Evolutionary conservation across 345 rosid species (phyloP).

Genomic region (Anacardium occidentale): DNA sequence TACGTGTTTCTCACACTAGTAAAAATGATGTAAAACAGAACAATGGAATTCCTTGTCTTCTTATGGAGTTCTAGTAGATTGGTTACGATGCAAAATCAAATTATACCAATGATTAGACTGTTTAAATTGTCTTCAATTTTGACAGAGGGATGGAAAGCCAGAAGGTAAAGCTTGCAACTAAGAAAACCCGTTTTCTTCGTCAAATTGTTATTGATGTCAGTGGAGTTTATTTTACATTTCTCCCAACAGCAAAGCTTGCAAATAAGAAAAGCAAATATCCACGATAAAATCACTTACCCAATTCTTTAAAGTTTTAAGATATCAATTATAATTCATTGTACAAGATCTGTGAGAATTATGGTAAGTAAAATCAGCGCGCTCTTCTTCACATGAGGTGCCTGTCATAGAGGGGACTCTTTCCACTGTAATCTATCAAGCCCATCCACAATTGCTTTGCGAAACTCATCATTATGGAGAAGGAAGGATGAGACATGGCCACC

Average conservation of each 20-base stretch:
- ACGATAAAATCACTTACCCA: slow-evolving; percentile 5
- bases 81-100: background rate
- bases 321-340: slow-evolving; percentile 24
- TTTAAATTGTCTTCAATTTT: too few species aligned
- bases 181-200: too few species aligned
- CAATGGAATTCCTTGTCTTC: background rate
- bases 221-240: slow-evolving; percentile 7
- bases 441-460: slow-evolving; percentile 82
- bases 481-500: slow-evolving; percentile 96
- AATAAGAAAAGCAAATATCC: slow-evolving; percentile 14
- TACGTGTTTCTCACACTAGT: background rate
- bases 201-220: background rate
- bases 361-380: slow-evolving; percentile 5
- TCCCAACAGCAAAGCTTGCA: background rate
- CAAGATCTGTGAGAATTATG: slow-evolving; percentile 15
- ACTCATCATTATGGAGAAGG: slow-evolving; percentile 74
- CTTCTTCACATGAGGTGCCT: background rate
- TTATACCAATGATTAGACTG: too few species aligned
- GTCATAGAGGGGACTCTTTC: slow-evolving; percentile 70
- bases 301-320: slow-evolving; percentile 3
- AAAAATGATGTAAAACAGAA: background rate
- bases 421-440: slow-evolving; percentile 73
- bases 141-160: too few species aligned
- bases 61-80: background rate
- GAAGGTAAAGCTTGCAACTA: too few species aligned